Conservation (phyloP, 257 asterid genomes). For the Thymus mandschuricus region DNA sequence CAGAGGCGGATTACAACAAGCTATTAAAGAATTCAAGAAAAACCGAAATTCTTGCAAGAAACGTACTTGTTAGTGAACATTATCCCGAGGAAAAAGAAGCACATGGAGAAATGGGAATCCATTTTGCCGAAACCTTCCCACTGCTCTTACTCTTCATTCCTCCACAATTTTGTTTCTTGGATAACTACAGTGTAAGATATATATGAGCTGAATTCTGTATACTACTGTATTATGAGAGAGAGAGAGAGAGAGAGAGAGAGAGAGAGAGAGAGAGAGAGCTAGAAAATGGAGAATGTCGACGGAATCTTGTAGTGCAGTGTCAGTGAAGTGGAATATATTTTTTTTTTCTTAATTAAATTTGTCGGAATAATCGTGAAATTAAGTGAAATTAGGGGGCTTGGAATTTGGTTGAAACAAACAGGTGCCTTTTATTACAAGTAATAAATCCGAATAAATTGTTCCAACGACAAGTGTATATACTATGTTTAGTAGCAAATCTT, state of each 20-base stretch:
- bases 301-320: constrained; percentile 31
- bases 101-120: constrained; percentile 79
- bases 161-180: neutral
- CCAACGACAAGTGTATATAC: neutral
- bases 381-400: neutral
- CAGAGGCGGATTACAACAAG: neutral
- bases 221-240: neutral
- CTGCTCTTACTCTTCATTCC: constrained; percentile 61
- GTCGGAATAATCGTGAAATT: constrained; percentile 1
- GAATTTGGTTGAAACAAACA: neutral
- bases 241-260: neutral
- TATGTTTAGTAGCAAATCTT: neutral
- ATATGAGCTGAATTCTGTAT: constrained; percentile 1
- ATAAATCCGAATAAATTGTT: neutral
- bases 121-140: constrained; percentile 65
- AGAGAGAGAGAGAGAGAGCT: constrained; percentile 27
- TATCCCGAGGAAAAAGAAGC: constrained; percentile 77
- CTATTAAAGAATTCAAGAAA: neutral
- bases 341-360: neutral
- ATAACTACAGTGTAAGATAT: neutral
- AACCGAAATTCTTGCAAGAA: neutral
- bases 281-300: constrained; percentile 37
- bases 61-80: constrained; percentile 63
- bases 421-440: neutral
- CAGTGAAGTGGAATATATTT: constrained; percentile 5